A percentile compares a stretch with the other conserved stretches of the same genome.
phyloP scores from a whole-genome alignment of 2,329 filamentous ascomycete genomes.

The Aspergillus pseudotamarii region DNA sequence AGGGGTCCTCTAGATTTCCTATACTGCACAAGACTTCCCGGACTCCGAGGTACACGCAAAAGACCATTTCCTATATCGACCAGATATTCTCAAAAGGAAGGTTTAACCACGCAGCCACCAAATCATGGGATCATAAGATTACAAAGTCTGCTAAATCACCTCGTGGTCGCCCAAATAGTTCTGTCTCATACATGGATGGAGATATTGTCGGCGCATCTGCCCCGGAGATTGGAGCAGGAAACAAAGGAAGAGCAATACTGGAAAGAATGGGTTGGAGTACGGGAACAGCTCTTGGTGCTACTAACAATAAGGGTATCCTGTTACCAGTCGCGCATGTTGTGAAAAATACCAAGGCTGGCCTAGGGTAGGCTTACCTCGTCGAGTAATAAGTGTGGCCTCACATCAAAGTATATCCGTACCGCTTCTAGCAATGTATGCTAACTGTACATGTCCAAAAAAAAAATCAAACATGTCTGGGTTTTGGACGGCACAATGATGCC shows the following conservation, averaged over 20 bases:
- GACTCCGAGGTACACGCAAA: slow-evolving; percentile 65
- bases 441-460: not conserved
- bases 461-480: not conserved
- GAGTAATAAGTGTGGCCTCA: not conserved
- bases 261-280: slow-evolving; percentile 97
- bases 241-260: slow-evolving; percentile 82
- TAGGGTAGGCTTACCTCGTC: slow-evolving; percentile 57
- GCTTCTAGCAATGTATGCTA: not conserved
- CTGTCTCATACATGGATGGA: slow-evolving; percentile 72
- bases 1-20: slow-evolving; percentile 72
- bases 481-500: too few relatives aligned
- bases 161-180: slow-evolving; percentile 45
- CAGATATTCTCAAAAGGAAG: slow-evolving; percentile 38
- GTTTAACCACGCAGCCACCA: slow-evolving; percentile 30
- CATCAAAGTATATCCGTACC: not conserved
- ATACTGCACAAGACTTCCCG: slow-evolving; percentile 73
- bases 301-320: slow-evolving; percentile 84
- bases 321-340: slow-evolving; percentile 85
- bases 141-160: slow-evolving; percentile 27
- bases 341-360: slow-evolving; percentile 80
- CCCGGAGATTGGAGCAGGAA: slow-evolving; percentile 79
- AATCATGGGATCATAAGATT: slow-evolving; percentile 26
- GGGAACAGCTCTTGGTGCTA: slow-evolving; percentile 79
- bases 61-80: slow-evolving; percentile 53
- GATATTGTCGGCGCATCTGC: slow-evolving; percentile 85